Conservation (phyloP, 2,329 filamentous ascomycete genomes). For the Fusarium duplospermum region DNA sequence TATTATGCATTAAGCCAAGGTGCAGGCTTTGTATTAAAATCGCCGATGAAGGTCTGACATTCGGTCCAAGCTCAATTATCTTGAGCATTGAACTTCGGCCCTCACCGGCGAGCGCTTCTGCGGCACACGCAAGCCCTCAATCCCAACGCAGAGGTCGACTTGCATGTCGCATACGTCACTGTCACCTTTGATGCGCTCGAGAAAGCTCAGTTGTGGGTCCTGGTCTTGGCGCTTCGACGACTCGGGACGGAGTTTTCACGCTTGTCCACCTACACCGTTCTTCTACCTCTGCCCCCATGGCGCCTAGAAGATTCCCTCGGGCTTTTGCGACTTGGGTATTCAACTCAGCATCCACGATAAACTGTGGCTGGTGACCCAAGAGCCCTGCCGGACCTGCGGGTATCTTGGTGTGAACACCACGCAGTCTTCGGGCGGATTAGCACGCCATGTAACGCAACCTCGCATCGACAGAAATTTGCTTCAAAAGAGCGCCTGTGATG, state of each 20-base stretch:
- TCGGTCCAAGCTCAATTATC: slow-evolving; percentile 1
- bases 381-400: slow-evolving; percentile 17
- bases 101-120: slow-evolving; percentile 6
- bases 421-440: slow-evolving; percentile 22
- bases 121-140: background rate
- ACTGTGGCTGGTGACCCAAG: slow-evolving; percentile 25
- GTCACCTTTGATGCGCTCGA: background rate
- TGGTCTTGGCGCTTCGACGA: background rate
- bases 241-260: background rate
- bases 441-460: slow-evolving; percentile 31
- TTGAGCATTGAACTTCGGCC: background rate
- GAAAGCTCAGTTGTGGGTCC: background rate
- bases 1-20: slow-evolving; percentile 16
- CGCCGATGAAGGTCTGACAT: slow-evolving; percentile 9
- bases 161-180: slow-evolving; percentile 11
- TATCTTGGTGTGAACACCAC: slow-evolving; percentile 34
- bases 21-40: slow-evolving; percentile 7
- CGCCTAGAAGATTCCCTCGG: slow-evolving; percentile 3
- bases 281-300: background rate
- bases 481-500: slow-evolving; percentile 8
- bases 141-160: background rate
- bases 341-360: background rate
- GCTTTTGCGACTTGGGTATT: background rate
- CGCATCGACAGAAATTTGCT: slow-evolving; percentile 14
- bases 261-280: background rate